Evolutionary conservation across 257 asterid species (phyloP), one percentile per base, ranked within the genome.

Genomic region (Solanum ossicruentum): DNA sequence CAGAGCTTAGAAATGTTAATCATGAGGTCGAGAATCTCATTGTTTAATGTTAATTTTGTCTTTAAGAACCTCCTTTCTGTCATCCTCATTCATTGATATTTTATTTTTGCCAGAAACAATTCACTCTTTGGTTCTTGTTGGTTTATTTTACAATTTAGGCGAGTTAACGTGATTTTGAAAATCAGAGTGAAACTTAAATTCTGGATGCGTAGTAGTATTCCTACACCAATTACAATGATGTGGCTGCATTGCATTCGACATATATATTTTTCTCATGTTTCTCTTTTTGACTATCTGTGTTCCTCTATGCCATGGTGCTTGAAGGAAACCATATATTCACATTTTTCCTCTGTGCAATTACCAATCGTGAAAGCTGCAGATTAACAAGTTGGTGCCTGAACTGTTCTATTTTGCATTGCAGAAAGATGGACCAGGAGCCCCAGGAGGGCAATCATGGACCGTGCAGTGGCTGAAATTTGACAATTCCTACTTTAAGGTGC

Each of bases 391-490:
- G 79, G 17, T 18, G 79, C 79, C 21, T 78, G 83, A 78, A 54
- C 66, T 78, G 4, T 70, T 70, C 32, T 18, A 51, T 81, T 73
- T 85, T 84, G 87, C 88, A 67, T 88, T 84, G 86, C 96, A 97
- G 98, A 97, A 97, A 92, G 98, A 97, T 71, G 99, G 99, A 78
- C 98, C 99, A n/a, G 99, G 99, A 81, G 93, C 96, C 20, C 98
- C 99, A 82, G 98, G 99, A 86, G 99, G 99, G 81, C 98, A 97
- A 88, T 97, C 99, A 58, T 97, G 99, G 99, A 97, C 99, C 3
- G 94, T 84, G 36, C 92, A 93, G 87, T 97, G 98, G 99, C 92
- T 97, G 88, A 92, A 97, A 86, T 97, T 97, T 88, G 98, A 97
- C 88, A 95, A 97, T 89, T 93, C 97, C 72, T 97, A 95, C 91